phyloP scores from a whole-genome alignment of 192 early-diverging fungal species.

The Coemansia nantahalensis region DNA sequence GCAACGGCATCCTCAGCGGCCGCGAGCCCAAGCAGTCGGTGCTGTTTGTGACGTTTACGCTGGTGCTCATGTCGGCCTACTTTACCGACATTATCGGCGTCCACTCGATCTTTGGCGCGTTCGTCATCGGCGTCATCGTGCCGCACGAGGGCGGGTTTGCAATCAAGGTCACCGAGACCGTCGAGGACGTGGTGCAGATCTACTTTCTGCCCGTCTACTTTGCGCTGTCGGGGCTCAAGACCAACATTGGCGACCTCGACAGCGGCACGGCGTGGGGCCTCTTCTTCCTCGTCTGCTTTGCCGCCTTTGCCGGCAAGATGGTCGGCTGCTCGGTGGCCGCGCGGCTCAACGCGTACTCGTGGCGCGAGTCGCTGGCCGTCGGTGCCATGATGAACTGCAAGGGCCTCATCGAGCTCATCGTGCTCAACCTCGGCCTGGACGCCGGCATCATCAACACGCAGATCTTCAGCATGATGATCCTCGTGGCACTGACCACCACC shows the following conservation, averaged over 20 bases:
- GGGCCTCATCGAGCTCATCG: conserved; percentile 93
- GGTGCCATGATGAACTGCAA: conserved; percentile 96
- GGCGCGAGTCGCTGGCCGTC: conserved; percentile 81
- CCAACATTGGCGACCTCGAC: conserved; percentile 72
- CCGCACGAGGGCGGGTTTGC: conserved; percentile 89
- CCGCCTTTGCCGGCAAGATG: conserved; percentile 85
- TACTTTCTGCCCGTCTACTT: conserved; percentile 93
- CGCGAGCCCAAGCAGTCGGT: conserved; percentile 50
- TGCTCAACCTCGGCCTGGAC: conserved; percentile 88
- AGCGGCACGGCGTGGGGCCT: conserved; percentile 72
- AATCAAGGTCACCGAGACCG: conserved; percentile 83
- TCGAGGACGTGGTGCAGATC: conserved; percentile 86
- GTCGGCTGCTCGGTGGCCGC: conserved; percentile 74
- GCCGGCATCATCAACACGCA: conserved; percentile 76
- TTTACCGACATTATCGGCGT: conserved; percentile 87
- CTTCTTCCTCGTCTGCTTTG: conserved; percentile 69
- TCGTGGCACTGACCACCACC: conserved; percentile 86
- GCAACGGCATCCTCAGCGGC: conserved; percentile 31
- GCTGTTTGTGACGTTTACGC: conserved; percentile 70
- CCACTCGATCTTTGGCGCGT: conserved; percentile 93
- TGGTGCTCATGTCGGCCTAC: conserved; percentile 71
- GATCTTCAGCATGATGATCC: conserved; percentile 72
- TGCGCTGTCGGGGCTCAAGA: conserved; percentile 89
- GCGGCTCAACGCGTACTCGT: conserved; percentile 63
- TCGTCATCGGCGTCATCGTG: conserved; percentile 80